Conservation (phyloP, 2,329 filamentous ascomycete species). For the Penicillium sclerotigenum region DNA sequence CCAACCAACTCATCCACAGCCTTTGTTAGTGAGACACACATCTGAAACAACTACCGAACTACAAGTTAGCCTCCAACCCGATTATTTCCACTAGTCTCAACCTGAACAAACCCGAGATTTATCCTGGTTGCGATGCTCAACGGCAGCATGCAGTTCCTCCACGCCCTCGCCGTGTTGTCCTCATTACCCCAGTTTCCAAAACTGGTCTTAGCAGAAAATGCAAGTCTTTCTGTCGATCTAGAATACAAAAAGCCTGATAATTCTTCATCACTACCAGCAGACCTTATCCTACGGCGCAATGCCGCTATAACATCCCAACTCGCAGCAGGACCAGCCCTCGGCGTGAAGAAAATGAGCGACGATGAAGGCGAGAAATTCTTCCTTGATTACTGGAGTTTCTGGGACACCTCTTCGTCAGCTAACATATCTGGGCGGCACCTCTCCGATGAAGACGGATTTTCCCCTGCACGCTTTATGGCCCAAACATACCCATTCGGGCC, state of each 20-base stretch:
- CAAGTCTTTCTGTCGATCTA: neutral
- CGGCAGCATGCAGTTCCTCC: neutral
- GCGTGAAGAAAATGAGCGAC: slow-evolving; percentile 45
- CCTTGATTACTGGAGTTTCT: slow-evolving; percentile 45
- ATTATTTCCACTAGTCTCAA: neutral
- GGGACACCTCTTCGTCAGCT: slow-evolving; percentile 8
- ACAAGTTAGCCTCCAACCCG: neutral
- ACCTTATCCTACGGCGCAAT: slow-evolving; percentile 21
- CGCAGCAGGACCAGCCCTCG: slow-evolving; percentile 25
- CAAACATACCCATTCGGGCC: slow-evolving; percentile 12
- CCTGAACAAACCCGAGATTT: too few relatives aligned
- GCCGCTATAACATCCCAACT: slow-evolving; percentile 31
- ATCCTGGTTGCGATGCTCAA: neutral
- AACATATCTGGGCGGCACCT: slow-evolving; percentile 7
- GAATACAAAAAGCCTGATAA: neutral
- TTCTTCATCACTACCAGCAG: neutral
- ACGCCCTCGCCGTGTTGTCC: neutral
- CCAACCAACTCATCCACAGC: neutral
- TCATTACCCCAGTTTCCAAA: neutral
- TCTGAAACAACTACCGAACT: neutral
- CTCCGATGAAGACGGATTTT: neutral
- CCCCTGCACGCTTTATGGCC: slow-evolving; percentile 8
- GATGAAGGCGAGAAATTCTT: slow-evolving; percentile 51
- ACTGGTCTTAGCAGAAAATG: neutral
- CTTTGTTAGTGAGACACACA: neutral